phyloP scores from a whole-genome alignment of 2,329 filamentous ascomycete genomes.

The Camillea tinctor region DNA sequence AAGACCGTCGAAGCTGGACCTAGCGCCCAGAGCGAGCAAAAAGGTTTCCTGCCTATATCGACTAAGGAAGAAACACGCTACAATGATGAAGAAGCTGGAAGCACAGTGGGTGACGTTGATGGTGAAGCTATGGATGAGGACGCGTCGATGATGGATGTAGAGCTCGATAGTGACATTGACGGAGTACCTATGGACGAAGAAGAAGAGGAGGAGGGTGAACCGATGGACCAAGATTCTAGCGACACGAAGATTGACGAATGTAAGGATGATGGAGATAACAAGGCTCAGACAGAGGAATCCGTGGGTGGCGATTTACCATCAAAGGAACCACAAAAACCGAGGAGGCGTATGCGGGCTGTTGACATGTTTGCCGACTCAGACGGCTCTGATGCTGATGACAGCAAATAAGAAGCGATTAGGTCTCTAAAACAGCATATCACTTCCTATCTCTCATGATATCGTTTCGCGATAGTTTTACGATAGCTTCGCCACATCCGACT shows the following conservation, averaged over 20 bases:
- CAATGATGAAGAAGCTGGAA: constrained; percentile 40
- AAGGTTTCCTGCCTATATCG: constrained; percentile 28
- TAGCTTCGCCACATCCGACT: neutral
- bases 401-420: constrained; percentile 16
- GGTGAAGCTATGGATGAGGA: constrained; percentile 47
- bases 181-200: constrained; percentile 41
- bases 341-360: constrained; percentile 70
- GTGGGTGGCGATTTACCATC: constrained; percentile 16
- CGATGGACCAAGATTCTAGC: constrained; percentile 31
- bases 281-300: constrained; percentile 25
- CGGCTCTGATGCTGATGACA: constrained; percentile 50
- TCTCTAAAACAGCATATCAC: neutral
- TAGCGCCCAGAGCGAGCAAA: constrained; percentile 21
- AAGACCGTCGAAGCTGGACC: constrained; percentile 48
- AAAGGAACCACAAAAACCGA: constrained; percentile 33
- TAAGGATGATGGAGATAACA: constrained; percentile 28
- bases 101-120: constrained; percentile 41
- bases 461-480: neutral
- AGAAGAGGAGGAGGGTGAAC: constrained; percentile 36
- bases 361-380: constrained; percentile 88
- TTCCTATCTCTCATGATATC: neutral
- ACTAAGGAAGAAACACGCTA: constrained; percentile 16
- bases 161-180: constrained; percentile 48
- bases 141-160: constrained; percentile 46
- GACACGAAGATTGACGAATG: constrained; percentile 17